These are phyloP conservation scores for Theileria sp. DNA, from an alignment of 169 alveolate genomes.

Conservation along the genomic window DNA sequence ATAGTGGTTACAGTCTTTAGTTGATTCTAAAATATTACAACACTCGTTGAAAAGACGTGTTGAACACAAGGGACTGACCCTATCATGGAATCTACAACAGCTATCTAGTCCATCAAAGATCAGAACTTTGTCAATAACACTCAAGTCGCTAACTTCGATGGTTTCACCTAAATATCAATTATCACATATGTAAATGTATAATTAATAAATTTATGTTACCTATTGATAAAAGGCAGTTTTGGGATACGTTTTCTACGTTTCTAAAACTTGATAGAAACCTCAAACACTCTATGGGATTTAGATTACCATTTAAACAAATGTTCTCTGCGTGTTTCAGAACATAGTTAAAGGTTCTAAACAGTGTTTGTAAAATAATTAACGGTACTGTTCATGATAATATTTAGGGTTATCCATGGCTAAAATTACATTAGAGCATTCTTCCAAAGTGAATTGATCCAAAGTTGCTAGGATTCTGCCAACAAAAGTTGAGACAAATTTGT, in stretches of 20 bases:
- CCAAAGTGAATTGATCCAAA: constrained; percentile 33
- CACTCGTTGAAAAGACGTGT: constrained; percentile 34
- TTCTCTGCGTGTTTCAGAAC: constrained; percentile 54
- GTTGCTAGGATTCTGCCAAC: constrained; percentile 57
- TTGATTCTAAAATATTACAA: constrained; percentile 34
- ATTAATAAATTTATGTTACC: constrained; percentile 13
- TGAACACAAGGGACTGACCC: constrained; percentile 35
- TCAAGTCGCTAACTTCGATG: constrained; percentile 44
- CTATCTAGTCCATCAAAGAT: constrained; percentile 36
- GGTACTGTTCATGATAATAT: constrained; percentile 44
- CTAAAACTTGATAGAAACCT: constrained; percentile 27
- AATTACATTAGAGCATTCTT: constrained; percentile 55
- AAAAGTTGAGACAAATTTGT: constrained; percentile 62
- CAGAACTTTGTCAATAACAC: constrained; percentile 29
- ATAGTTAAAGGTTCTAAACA: constrained; percentile 31
- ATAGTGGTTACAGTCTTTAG: constrained; percentile 23
- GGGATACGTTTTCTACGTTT: constrained; percentile 5
- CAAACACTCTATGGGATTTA: constrained; percentile 35
- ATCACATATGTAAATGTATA: not conserved
- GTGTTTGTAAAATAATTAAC: not conserved
- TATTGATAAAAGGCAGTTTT: constrained; percentile 39
- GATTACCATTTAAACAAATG: constrained; percentile 24
- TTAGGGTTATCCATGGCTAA: constrained; percentile 58
- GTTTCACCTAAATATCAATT: constrained; percentile 33
- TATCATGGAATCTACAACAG: constrained; percentile 23